Evolutionary conservation across 768 basidiomycete genomes (phyloP), one percentile per base, ranked within the genome.

Genomic region (Amanita polypyramis): DNA sequence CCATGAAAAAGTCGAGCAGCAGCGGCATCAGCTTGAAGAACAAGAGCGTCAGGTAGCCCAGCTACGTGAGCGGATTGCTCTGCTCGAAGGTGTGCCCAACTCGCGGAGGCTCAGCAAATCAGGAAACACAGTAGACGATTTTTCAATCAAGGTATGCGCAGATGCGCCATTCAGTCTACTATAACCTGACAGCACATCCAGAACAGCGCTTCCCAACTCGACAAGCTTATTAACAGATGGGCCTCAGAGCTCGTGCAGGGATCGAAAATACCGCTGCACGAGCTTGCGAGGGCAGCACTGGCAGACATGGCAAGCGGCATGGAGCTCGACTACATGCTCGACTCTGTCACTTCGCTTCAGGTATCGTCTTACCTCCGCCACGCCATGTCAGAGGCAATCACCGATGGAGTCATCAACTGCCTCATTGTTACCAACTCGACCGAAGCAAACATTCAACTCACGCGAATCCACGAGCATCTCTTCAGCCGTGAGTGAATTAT

Each of bases 1-100:
- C 23, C 88, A 91, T 69, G 82, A 90, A 63, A 89, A 85, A 62
- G 88, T 91, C 54, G 88, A 91, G 62, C 77, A 83, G 55, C 88
- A 91, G 60, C 70, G 88, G 9, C 58, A 58, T 10, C 86, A 91
- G 58, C 74, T 91, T 17, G 82, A 88, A 58, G 83, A 87, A 60
- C 88, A 90, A 60, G 89, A 92, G 54, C 71, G 78, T 53, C 86
- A 90, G 60, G 82, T 91, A 38, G 90, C 86, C 1, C 67, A 72
- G 34, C 72, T 91, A 21, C 72, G 83, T 37, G 73, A 73, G 1
- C 78, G 86, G 32, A 88, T 93, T 54, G 72, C 78, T 6, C 62
- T 80, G 5, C 71, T 91, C 41, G 88, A 93, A 63, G 90, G 88
- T 10, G 70, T 75, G 11, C 60, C 70, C 29, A 69, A 72, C 23